Evolutionary conservation across 768 basidiomycete genomes (phyloP).

Genomic region (Piloderma croceum): DNA sequence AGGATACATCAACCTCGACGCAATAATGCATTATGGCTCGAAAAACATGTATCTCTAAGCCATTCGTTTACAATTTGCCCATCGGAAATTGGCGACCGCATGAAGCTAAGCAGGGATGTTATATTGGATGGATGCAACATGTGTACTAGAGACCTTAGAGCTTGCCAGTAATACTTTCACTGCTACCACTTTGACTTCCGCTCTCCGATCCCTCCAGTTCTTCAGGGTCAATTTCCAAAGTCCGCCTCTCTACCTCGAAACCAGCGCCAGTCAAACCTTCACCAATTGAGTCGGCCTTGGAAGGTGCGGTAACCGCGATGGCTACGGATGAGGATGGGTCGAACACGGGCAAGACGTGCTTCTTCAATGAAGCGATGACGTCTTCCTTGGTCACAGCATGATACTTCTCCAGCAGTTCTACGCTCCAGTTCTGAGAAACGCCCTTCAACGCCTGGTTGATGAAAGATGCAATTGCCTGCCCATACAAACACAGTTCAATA

Average conservation of each 20-base stretch:
- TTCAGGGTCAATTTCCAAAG: constrained; percentile 52
- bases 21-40: too few species aligned
- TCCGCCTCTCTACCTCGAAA: constrained; percentile 71
- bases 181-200: constrained; percentile 29
- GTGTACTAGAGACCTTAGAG: too few species aligned
- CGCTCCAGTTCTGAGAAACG: constrained; percentile 66
- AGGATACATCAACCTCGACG: too few species aligned
- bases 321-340: constrained; percentile 68
- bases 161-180: too few species aligned
- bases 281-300: constrained; percentile 68
- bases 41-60: too few species aligned
- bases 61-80: too few species aligned
- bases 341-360: constrained; percentile 84
- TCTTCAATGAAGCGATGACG: constrained; percentile 60
- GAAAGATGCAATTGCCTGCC: constrained; percentile 77
- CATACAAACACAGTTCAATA: constrained; percentile 6
- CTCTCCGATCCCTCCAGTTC: constrained; percentile 38
- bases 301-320: constrained; percentile 77
- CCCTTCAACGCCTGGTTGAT: constrained; percentile 88
- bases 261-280: constrained; percentile 61
- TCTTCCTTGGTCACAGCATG: constrained; percentile 78
- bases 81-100: too few species aligned
- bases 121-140: too few species aligned
- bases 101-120: too few species aligned
- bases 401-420: constrained; percentile 72